Conservation (phyloP, 257 asterid genomes). For the Marsdenia floribunda region DNA sequence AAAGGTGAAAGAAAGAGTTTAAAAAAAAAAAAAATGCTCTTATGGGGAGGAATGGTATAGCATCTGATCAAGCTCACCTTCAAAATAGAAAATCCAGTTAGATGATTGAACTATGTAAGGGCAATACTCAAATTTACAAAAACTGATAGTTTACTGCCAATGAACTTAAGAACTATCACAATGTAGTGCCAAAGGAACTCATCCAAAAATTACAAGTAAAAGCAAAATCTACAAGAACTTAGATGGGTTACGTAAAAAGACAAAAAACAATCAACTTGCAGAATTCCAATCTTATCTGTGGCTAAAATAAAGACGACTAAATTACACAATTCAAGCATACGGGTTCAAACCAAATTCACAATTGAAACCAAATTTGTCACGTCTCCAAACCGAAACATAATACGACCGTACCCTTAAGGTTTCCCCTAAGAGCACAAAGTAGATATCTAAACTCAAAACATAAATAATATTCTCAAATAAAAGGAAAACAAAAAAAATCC, state of each 20-base stretch:
- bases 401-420: too few species aligned
- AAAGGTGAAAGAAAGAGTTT: neutral
- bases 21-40: too few species aligned
- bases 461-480: too few species aligned
- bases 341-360: neutral
- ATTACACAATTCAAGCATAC: neutral
- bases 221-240: neutral
- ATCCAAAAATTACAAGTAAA: neutral
- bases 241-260: neutral
- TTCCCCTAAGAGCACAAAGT: too few species aligned
- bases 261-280: neutral
- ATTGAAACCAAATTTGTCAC: neutral
- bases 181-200: neutral
- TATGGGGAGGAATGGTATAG: neutral
- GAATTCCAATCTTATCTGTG: too few species aligned
- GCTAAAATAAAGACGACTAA: neutral
- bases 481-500: too few species aligned
- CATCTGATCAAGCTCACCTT: neutral
- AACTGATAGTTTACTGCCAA: neutral
- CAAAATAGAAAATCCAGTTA: neutral
- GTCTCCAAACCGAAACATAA: too few species aligned
- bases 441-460: too few species aligned
- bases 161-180: neutral
- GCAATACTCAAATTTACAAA: too few species aligned
- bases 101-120: neutral